phyloP scores from a whole-genome alignment of 495 filamentous ascomycete genomes.

The Tuber aestivum region DNA sequence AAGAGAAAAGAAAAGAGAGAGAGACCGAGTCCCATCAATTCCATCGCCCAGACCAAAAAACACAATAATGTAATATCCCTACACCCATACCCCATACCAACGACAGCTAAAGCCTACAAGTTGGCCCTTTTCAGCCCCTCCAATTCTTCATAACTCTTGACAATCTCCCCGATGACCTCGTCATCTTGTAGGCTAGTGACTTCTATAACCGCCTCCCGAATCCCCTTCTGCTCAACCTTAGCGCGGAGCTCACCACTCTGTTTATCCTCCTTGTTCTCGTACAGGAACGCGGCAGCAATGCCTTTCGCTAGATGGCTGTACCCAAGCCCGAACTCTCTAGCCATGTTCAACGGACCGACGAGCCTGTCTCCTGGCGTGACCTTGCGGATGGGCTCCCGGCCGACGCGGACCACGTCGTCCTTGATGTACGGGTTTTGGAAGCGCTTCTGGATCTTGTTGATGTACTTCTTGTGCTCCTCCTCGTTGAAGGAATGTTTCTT shows the following conservation, averaged over 20 bases:
- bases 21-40: neutral
- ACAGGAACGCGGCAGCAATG: slow-evolving; percentile 37
- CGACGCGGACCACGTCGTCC: slow-evolving; percentile 89
- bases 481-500: slow-evolving; percentile 66
- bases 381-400: slow-evolving; percentile 89
- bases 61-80: neutral
- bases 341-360: slow-evolving; percentile 61
- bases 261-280: slow-evolving; percentile 39
- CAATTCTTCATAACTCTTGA: slow-evolving; percentile 37
- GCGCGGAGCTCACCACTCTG: slow-evolving; percentile 35
- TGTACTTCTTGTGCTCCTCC: slow-evolving; percentile 76
- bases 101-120: neutral
- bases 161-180: slow-evolving; percentile 27
- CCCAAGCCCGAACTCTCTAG: slow-evolving; percentile 32
- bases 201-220: slow-evolving; percentile 31
- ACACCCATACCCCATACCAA: neutral
- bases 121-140: slow-evolving; percentile 11
- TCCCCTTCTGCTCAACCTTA: slow-evolving; percentile 26
- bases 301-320: slow-evolving; percentile 35
- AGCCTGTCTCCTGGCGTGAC: slow-evolving; percentile 88
- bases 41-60: neutral
- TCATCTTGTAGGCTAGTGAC: slow-evolving; percentile 30
- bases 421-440: slow-evolving; percentile 94
- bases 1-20: too few relatives aligned
- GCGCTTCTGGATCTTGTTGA: slow-evolving; percentile 81